Evolutionary conservation across 2,329 filamentous ascomycete genomes (phyloP).

Genomic region (Colletotrichum siamense): DNA sequence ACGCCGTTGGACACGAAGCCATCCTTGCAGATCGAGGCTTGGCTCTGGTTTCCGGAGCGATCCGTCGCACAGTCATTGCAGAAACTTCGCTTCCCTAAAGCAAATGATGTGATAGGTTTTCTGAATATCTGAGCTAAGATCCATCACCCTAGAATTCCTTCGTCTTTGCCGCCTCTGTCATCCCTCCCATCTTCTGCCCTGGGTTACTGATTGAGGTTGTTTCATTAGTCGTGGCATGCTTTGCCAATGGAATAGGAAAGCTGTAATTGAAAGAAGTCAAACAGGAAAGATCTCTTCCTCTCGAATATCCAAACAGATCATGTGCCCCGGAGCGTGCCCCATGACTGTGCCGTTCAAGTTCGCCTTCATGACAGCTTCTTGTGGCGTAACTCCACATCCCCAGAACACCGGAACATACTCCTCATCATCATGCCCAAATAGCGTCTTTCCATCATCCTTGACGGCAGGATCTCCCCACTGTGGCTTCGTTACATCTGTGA

Average conservation of each 20-base stretch:
- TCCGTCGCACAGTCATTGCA: too few species aligned
- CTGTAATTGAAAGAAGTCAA: not conserved
- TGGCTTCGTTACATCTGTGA: slow-evolving; percentile 54
- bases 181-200: not conserved
- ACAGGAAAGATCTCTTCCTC: slow-evolving; percentile 41
- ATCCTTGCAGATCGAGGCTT: not conserved
- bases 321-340: slow-evolving; percentile 66
- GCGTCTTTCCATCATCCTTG: slow-evolving; percentile 42
- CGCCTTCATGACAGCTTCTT: slow-evolving; percentile 66
- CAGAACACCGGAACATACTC: slow-evolving; percentile 62
- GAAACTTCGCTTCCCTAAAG: not conserved
- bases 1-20: not conserved
- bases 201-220: not conserved
- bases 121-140: not conserved
- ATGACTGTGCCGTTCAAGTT: slow-evolving; percentile 60
- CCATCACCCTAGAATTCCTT: not conserved
- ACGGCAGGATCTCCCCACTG: slow-evolving; percentile 62
- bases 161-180: too few species aligned
- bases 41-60: not conserved
- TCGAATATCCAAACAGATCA: slow-evolving; percentile 62
- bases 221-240: not conserved
- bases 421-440: slow-evolving; percentile 32
- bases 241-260: not conserved
- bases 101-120: not conserved
- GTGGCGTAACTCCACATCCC: slow-evolving; percentile 72